These are phyloP conservation scores for Kazachstania sp. DNA, from an alignment of 1,139 yeast genomes.

Conservation along the genomic window DNA sequence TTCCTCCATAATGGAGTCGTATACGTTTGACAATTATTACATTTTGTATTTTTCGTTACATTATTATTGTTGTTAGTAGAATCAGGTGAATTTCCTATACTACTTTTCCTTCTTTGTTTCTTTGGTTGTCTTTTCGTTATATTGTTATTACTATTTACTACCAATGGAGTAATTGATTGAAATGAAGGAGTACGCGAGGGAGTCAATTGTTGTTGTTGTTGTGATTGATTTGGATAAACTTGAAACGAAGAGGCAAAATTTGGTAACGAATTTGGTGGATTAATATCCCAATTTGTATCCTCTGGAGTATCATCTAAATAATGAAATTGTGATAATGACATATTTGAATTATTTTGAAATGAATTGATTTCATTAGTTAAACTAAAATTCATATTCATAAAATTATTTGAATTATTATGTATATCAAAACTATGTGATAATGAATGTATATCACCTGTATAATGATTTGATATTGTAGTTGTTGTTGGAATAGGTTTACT, in stretches of 20 bases:
- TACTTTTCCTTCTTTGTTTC: not conserved
- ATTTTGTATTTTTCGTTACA: constrained; percentile 30
- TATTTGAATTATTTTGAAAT: not conserved
- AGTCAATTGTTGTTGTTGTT: not conserved
- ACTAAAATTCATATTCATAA: not conserved
- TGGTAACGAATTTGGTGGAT: not conserved
- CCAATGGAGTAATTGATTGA: not conserved
- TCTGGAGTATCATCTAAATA: not conserved
- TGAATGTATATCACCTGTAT: not conserved
- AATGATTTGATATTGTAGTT: no score
- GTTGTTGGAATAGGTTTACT: not conserved
- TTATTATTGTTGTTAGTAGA: no score
- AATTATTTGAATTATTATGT: not conserved
- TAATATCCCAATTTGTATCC: not conserved
- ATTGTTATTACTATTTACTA: not conserved
- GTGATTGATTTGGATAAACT: not conserved
- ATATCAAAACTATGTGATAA: not conserved
- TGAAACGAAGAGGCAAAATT: not conserved
- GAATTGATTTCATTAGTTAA: not conserved
- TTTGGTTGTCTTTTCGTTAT: not conserved
- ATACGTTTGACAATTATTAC: constrained; percentile 86
- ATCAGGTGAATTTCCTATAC: not conserved
- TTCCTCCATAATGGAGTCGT: constrained; percentile 96
- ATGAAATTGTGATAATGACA: not conserved
- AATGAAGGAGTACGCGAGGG: not conserved